Base-by-base conservation (phyloP, 768 basidiomycete species). In the Clitopilus passeckerianus region DNA sequence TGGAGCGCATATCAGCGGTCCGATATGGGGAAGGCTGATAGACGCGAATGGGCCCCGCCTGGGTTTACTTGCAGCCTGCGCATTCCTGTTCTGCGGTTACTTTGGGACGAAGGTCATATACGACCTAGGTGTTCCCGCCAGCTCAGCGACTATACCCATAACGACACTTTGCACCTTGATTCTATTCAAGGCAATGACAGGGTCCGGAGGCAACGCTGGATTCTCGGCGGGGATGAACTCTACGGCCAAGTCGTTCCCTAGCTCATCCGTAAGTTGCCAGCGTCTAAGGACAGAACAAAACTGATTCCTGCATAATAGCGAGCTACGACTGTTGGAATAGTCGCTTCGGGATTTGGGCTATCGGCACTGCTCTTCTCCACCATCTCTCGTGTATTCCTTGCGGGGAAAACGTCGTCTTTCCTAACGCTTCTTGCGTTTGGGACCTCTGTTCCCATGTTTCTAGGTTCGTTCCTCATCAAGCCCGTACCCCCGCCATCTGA, bases 361-460 rank as follows among this genome's bases (percentile, higher is more conserved):
- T 94, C 92, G 0, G 95, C 95, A 0, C 95, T 96, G 76, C 77
- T 91, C 61, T 97, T 95, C 72, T 90, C 91, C 9, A 80, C 86
- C 0, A 73, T 95, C 34, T 86, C 92, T 0, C 87, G 88, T 59
- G 66, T 82, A 0, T 69, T 86, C 46, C 95, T 86, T 65, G 85
- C 90, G 0, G 93, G 91, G 0, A 80, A 94, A 64, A 91, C 90
- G 0, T 89, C 87, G 0, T 80, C 85, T 0, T 89, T 96, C 66
- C 72, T 98, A 0, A 77, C 89, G 0, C 72, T 93, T 5, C 83
- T 97, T 6, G 82, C 87, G 0, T 61, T 93, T 2, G 94, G 94
- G 1, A 94, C 93, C 0, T 78, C 91, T 0, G 64, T 87, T 1
- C 90, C 91, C 0, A 90, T 94, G 86, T 68, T 93, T 34, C 63